A percentile compares a stretch with the other conserved stretches of the same genome.
These are phyloP conservation scores for Lepidium sativum DNA, from an alignment of 345 rosid genomes.

Conservation along the genomic window DNA sequence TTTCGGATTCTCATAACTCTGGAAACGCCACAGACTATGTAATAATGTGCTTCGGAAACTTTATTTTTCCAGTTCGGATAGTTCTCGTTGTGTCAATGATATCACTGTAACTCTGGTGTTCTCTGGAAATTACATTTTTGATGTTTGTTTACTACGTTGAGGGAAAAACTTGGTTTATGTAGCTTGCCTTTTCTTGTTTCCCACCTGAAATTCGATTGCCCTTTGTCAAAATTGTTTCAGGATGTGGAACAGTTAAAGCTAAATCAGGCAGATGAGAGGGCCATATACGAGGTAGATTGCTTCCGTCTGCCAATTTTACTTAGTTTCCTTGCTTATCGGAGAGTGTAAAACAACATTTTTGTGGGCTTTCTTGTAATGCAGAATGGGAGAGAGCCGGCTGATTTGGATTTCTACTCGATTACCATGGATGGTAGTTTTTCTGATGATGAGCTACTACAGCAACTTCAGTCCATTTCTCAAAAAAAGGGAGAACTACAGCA, in stretches of 20 bases:
- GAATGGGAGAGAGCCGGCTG: constrained; percentile 70
- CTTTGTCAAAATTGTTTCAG: constrained; percentile 23
- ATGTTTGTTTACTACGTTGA: background rate
- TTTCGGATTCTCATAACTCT: constrained; percentile 61
- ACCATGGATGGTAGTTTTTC: constrained; percentile 41
- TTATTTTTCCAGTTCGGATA: background rate
- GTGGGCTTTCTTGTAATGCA: constrained; percentile 42
- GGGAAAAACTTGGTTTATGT: background rate
- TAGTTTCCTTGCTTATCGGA: background rate
- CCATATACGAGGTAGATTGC: constrained; percentile 64
- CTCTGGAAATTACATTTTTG: background rate
- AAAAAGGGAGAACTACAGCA: constrained; percentile 71
- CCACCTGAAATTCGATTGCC: background rate
- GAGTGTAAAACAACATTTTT: background rate
- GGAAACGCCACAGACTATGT: constrained; percentile 56
- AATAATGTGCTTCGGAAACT: constrained; percentile 5
- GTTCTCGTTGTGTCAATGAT: background rate
- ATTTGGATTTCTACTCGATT: constrained; percentile 53
- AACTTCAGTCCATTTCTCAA: constrained; percentile 42
- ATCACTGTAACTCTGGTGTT: background rate
- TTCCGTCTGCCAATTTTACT: background rate
- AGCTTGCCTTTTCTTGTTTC: background rate
- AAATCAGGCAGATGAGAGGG: constrained; percentile 68
- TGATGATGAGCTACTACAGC: constrained; percentile 49
- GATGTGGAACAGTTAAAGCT: constrained; percentile 57